Percentiles rank a stretch among this genome's conserved stretches.
phyloP scores from a whole-genome alignment of 108 stramenopile species.

The Nitzschia inconspicua region DNA sequence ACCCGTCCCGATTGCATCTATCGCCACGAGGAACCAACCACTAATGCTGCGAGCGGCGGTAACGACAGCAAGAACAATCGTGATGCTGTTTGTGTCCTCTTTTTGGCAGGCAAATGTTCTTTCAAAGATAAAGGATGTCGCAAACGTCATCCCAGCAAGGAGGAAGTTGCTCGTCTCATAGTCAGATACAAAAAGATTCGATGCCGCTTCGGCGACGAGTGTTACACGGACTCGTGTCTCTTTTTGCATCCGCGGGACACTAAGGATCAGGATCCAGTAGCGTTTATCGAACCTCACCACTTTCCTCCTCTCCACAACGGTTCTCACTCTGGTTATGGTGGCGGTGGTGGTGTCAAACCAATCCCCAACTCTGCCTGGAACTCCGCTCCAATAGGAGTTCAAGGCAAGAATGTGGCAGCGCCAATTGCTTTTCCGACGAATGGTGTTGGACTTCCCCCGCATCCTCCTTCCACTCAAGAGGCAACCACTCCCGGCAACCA shows the following conservation, averaged over 20 bases:
- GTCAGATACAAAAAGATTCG: constrained; percentile 60
- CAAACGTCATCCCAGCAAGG: constrained; percentile 73
- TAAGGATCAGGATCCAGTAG: constrained; percentile 7
- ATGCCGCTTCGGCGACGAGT: constrained; percentile 73
- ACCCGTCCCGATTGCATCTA: constrained; percentile 71
- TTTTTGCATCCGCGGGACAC: constrained; percentile 72
- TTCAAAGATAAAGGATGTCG: constrained; percentile 57
- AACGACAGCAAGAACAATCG: constrained; percentile 14
- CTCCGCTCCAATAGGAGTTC: background rate
- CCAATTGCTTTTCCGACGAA: background rate
- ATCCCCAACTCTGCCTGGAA: constrained; percentile 31
- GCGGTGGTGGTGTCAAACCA: background rate
- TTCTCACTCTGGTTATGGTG: background rate
- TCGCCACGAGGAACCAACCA: constrained; percentile 39
- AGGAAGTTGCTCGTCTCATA: constrained; percentile 53
- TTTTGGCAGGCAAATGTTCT: constrained; percentile 71
- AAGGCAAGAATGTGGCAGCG: background rate
- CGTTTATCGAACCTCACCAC: constrained; percentile 21
- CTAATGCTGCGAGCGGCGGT: constrained; percentile 17
- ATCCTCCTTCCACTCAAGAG: background rate
- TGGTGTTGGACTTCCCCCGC: background rate
- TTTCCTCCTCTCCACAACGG: constrained; percentile 16
- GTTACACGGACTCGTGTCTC: constrained; percentile 75
- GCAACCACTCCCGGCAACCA: background rate
- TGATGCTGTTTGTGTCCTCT: constrained; percentile 73